Evolutionary conservation across 2,329 filamentous ascomycete genomes (phyloP).

Genomic region (Exophiala spinifera): DNA sequence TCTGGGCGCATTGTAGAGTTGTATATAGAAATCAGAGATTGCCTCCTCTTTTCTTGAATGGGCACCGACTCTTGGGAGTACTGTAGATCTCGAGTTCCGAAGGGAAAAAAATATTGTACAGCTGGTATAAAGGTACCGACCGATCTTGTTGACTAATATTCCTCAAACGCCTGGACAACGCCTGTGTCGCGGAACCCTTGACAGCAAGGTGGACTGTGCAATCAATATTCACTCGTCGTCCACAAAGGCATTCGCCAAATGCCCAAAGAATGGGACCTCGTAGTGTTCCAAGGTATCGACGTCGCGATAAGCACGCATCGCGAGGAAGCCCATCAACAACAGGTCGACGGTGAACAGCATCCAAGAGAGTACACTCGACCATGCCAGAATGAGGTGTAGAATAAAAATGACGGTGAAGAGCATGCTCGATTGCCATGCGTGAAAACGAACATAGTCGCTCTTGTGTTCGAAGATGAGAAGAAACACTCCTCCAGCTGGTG

Average conservation of each 20-base stretch:
- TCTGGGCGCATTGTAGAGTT: too few species aligned
- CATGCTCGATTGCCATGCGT: slow-evolving; percentile 91
- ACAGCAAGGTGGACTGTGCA: not conserved
- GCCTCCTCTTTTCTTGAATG: too few species aligned
- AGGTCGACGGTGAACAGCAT: slow-evolving; percentile 74
- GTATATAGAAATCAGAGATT: too few species aligned
- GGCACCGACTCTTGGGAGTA: too few species aligned
- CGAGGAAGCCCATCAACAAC: slow-evolving; percentile 70
- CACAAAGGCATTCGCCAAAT: slow-evolving; percentile 80
- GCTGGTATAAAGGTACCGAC: too few species aligned
- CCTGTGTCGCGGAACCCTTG: not conserved
- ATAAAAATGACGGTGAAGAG: slow-evolving; percentile 69
- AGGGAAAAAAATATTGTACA: too few species aligned
- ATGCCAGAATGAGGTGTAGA: slow-evolving; percentile 80
- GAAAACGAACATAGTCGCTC: slow-evolving; percentile 96
- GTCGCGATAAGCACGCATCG: slow-evolving; percentile 77
- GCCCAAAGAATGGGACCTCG: slow-evolving; percentile 83
- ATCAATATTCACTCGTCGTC: slow-evolving; percentile 67
- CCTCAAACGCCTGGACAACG: not conserved
- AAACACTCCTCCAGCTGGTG: slow-evolving; percentile 80
- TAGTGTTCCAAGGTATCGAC: slow-evolving; percentile 67
- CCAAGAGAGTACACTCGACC: slow-evolving; percentile 82
- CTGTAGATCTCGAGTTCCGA: too few species aligned
- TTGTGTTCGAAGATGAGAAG: slow-evolving; percentile 85
- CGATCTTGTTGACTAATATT: not conserved